phyloP scores from a whole-genome alignment of 768 basidiomycete genomes.

The Astraeus odoratus region DNA sequence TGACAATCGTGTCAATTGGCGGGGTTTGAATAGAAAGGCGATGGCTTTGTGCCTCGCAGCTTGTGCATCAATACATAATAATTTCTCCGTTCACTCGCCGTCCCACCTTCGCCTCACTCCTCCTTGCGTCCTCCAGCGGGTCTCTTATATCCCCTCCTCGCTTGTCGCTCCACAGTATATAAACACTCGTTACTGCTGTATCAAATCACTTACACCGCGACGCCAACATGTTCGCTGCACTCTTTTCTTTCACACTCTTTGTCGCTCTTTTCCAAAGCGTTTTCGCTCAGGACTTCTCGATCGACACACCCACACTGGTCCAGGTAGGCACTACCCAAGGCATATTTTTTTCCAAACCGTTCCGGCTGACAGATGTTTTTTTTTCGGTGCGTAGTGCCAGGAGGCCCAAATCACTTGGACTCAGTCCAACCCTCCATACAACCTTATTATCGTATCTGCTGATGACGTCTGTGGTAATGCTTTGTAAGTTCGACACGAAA shows the following conservation, averaged over 20 bases:
- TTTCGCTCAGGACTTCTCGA: conserved; percentile 46
- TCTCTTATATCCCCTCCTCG: background rate
- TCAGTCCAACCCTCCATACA: conserved; percentile 42
- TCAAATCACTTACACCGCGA: conserved; percentile 2
- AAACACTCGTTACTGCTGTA: conserved; percentile 1
- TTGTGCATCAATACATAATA: background rate
- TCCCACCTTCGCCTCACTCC: background rate
- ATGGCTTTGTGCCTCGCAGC: background rate
- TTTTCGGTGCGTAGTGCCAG: conserved; percentile 44
- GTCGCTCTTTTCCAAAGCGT: conserved; percentile 44
- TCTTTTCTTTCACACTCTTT: conserved; percentile 71
- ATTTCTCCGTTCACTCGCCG: background rate
- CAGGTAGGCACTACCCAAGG: conserved; percentile 38
- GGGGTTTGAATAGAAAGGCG: background rate
- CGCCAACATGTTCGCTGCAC: conserved; percentile 65
- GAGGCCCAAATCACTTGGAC: conserved; percentile 46
- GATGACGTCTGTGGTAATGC: conserved; percentile 51
- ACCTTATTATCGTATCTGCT: conserved; percentile 47
- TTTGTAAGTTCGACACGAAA: conserved; percentile 38
- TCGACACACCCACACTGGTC: conserved; percentile 43
- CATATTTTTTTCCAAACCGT: background rate
- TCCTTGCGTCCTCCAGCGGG: background rate
- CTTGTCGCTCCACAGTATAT: conserved; percentile 6
- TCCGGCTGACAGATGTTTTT: too few species aligned
- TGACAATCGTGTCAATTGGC: background rate